Conservation (phyloP, 805 yeast species). For the Kuraishia hungarica region DNA sequence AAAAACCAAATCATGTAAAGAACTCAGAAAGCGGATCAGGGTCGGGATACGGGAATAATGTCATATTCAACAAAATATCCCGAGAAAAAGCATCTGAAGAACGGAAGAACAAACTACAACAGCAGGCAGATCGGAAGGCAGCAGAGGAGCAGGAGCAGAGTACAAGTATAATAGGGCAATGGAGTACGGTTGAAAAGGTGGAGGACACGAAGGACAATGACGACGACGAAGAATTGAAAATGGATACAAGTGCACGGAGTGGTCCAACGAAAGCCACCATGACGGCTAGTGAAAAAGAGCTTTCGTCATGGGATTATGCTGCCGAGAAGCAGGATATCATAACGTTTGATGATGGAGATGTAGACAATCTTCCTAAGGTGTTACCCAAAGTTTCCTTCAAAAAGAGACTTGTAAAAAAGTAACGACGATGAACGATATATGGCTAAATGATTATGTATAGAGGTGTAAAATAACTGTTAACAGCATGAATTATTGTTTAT, state of each 20-base stretch:
- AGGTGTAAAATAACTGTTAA: too few relatives aligned
- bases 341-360: conserved; percentile 4
- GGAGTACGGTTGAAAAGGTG: conserved; percentile 5
- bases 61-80: not conserved
- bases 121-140: not conserved
- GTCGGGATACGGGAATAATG: not conserved
- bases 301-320: conserved; percentile 18
- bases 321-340: conserved; percentile 7
- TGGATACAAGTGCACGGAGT: not conserved
- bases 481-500: too few relatives aligned
- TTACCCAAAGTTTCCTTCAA: not conserved
- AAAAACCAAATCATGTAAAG: not conserved
- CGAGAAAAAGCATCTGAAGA: not conserved
- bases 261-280: conserved; percentile 5
- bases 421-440: not conserved
- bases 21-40: not conserved
- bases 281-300: conserved; percentile 14
- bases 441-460: too few relatives aligned
- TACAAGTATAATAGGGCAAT: conserved; percentile 7
- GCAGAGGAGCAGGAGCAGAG: conserved; percentile 2
- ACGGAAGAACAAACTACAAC: not conserved
- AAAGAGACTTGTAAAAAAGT: not conserved
- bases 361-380: conserved; percentile 2
- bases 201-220: conserved; percentile 2
- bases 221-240: conserved; percentile 3